A percentile compares a stretch with the other conserved stretches of the same genome.
Evolutionary conservation across 2,329 filamentous ascomycete genomes (phyloP).

Genomic region (Monosporascus sp.): DNA sequence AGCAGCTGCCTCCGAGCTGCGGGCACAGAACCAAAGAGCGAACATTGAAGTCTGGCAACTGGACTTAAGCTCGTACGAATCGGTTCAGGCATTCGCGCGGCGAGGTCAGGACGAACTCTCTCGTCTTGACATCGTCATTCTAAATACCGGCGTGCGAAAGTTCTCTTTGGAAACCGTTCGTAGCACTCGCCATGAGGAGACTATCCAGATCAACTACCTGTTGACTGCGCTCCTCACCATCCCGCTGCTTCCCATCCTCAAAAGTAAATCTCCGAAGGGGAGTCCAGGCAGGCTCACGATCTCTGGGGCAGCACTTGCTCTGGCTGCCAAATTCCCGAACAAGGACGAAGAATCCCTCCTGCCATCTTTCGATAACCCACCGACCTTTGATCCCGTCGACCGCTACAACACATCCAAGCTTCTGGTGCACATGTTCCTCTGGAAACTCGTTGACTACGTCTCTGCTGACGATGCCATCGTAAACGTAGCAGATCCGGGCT

Average conservation of each 20-base stretch:
- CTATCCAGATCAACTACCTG: slow-evolving; percentile 36
- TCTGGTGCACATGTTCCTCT: background rate
- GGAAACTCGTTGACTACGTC: slow-evolving; percentile 32
- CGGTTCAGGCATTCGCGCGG: slow-evolving; percentile 35
- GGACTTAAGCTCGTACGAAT: slow-evolving; percentile 43
- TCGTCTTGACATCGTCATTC: slow-evolving; percentile 38
- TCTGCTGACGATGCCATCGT: slow-evolving; percentile 36
- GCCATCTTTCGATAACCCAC: slow-evolving; percentile 25
- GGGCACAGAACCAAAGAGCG: slow-evolving; percentile 23
- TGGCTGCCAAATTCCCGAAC: slow-evolving; percentile 19
- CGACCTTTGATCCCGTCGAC: slow-evolving; percentile 15
- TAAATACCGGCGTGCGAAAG: slow-evolving; percentile 39
- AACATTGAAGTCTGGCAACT: slow-evolving; percentile 43
- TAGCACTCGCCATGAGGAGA: slow-evolving; percentile 32
- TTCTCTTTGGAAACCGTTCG: slow-evolving; percentile 16
- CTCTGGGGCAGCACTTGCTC: slow-evolving; percentile 6
- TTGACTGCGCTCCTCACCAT: slow-evolving; percentile 29
- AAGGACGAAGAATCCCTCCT: slow-evolving; percentile 18
- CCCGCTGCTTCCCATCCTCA: slow-evolving; percentile 29
- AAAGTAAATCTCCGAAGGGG: slow-evolving; percentile 9
- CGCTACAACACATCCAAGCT: slow-evolving; percentile 20
- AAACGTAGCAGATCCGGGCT: slow-evolving; percentile 43
- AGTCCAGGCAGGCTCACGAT: slow-evolving; percentile 5
- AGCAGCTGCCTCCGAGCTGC: slow-evolving; percentile 30
- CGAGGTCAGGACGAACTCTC: slow-evolving; percentile 24